Base-by-base conservation (phyloP, 129 eudicot species). In the Kitagawia praeruptora region DNA sequence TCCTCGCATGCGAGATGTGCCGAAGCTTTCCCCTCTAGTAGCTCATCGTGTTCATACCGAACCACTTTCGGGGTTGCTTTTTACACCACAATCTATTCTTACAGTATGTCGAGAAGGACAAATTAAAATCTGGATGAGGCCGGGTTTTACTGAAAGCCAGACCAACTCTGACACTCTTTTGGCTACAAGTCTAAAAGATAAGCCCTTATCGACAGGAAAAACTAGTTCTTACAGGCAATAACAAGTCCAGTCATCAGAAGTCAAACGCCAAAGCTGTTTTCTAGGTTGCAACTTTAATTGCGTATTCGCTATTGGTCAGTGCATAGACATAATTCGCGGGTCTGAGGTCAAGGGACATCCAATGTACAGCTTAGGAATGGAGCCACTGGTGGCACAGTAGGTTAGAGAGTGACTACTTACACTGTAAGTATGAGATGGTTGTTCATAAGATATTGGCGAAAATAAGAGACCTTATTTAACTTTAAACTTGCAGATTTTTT, bases 1-100 rank as follows among this genome's bases (percentile, higher is more conserved):
- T 67, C 98, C 98, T 54, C 89, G 96, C 84, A 92, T 90, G 87
- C 88, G 91, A 49, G 96, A 90, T 70, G 92, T 94, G 27, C 98
- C 98, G 38, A 94, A 94, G 84, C 91, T 94, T 13, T 88, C 98
- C n/a, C 98, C 98, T 8, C 77, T 94, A 41, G 93, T 88, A 14
- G 91, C 88, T 70, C 97, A 92, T 75, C 94, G 96, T 37, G 96
- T 92, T 21, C 96, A 95, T 85, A 87, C 93, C 0, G 96, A 95
- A 51, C 98, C 98, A 27, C 93, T 95, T 38, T 92, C 98, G 8
- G 92, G 92, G 69, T 61, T 94, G 81, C 81, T 88, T 27, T 94
- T 94, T 80, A 90, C 97, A 31, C 96, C 80, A 38, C 92, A 92
- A 34, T 90, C 92, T 5, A 83, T 92, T 63, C 92, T 94, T 12